Conservation (phyloP, 371 early-diverging fungal species). For the Fennellomyces sp. region DNA sequence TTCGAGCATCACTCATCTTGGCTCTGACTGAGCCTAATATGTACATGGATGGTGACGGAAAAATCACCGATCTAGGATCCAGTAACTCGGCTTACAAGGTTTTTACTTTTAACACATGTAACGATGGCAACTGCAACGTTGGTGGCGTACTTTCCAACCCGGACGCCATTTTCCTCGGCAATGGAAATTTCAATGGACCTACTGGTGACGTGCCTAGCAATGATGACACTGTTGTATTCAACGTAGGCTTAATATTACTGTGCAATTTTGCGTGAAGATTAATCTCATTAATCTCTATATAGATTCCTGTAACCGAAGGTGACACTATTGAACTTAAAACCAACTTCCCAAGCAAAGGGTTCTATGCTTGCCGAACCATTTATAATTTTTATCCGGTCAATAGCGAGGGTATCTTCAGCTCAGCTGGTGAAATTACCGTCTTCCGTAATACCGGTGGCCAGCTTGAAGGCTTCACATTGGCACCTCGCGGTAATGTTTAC, state of each 20-base stretch:
- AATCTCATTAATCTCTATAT: neutral
- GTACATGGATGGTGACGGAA: neutral
- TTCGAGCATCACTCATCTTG: neutral
- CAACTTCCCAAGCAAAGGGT: slow-evolving; percentile 8
- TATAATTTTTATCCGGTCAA: slow-evolving; percentile 30
- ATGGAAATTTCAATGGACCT: slow-evolving; percentile 23
- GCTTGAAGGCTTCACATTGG: slow-evolving; percentile 21
- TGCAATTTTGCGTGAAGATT: neutral
- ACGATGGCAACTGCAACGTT: neutral
- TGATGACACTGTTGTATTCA: slow-evolving; percentile 17
- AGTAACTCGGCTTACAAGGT: neutral
- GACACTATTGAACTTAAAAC: slow-evolving; percentile 10
- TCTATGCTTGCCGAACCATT: slow-evolving; percentile 9
- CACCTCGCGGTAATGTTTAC: slow-evolving; percentile 23
- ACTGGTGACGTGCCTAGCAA: neutral
- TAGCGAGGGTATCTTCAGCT: slow-evolving; percentile 4
- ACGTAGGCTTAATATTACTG: slow-evolving; percentile 4
- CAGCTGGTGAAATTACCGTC: slow-evolving; percentile 10
- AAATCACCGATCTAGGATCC: neutral
- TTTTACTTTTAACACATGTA: slow-evolving; percentile 11
- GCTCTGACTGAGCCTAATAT: neutral
- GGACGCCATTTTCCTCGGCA: slow-evolving; percentile 9
- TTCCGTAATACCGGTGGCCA: slow-evolving; percentile 16
- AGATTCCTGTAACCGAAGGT: slow-evolving; percentile 23
- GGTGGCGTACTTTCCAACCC: slow-evolving; percentile 10